Base-by-base conservation (phyloP, 208 protist species). In the Angomonas deanei region DNA sequence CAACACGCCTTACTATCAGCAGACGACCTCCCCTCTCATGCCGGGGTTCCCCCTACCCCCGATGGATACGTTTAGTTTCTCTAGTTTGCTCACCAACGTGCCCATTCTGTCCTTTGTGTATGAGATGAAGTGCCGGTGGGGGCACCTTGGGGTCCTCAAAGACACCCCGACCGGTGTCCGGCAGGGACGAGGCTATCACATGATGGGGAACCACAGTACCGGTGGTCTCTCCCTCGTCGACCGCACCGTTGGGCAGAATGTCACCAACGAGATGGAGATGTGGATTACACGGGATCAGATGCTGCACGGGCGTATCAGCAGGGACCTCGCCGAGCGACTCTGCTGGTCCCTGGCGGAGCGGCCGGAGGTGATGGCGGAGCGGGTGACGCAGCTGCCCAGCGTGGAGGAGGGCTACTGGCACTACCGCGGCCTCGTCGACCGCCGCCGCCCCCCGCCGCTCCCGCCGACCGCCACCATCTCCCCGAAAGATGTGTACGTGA, bases 51-150 rank as follows among this genome's bases (percentile, higher is more conserved):
- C 26, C 34, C 64, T 88, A 31, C 86, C 86, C 5, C 86, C 86
- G 2, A 76, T 93, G 78, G 86, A 93, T 54, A 91, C 86, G 33
- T 93, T 93, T 72, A 90, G 82, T 78, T 93, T 93, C 67, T 93
- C 86, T 47, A 87, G 73, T 17, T 69, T 93, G 10, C 70, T 93
- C 31, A 91, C 86, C n/a, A 93, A 91, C 76, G 77, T 93, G 15
- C 86, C 86, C 1, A 76, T 88, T 48, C 78, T 93, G 8, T 93
- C 86, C 23, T 93, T 93, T 66, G 57, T 93, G 39, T 81, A 90
- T 66, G 86, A 93, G 64, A 93, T 93, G 86, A 81, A 85, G 49
- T 87, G 83, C 65, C 80, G 86, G 13, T 88, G 78, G 82, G 75
- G 80, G 11, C 76, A 86, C 70, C 64, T 90, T 1, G 81, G 83